A percentile compares a stretch with the other conserved stretches of the same genome.
These are phyloP conservation scores for Uromyces viciae-fabae DNA, from an alignment of 1,284 basidiomycete genomes.

Conservation along the genomic window DNA sequence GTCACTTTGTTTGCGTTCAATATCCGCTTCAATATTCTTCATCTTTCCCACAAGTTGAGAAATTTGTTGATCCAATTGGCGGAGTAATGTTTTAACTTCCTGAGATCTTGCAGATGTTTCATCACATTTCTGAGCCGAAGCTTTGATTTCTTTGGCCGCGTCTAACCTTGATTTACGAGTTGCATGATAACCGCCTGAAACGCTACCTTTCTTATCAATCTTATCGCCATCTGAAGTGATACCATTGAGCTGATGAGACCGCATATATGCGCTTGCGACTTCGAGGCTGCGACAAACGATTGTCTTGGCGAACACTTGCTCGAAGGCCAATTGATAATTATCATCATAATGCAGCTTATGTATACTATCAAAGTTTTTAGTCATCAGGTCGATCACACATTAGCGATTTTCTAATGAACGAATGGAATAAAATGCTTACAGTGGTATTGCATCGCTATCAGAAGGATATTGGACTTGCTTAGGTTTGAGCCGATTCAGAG, in stretches of 20 bases:
- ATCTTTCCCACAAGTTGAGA: constrained; percentile 71
- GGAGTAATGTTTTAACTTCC: constrained; percentile 70
- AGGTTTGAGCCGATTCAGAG: constrained; percentile 88
- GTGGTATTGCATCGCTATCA: constrained; percentile 78
- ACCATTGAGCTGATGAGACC: constrained; percentile 88
- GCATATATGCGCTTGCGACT: constrained; percentile 88
- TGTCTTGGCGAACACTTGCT: constrained; percentile 97
- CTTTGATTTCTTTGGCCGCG: constrained; percentile 71
- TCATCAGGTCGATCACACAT: not conserved
- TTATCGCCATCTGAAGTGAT: constrained; percentile 98
- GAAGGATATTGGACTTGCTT: constrained; percentile 64
- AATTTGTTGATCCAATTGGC: constrained; percentile 78
- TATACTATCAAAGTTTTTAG: constrained; percentile 45
- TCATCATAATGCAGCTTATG: constrained; percentile 77
- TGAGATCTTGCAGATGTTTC: constrained; percentile 64
- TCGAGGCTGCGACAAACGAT: constrained; percentile 89
- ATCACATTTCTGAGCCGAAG: constrained; percentile 72
- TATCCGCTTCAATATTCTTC: constrained; percentile 67
- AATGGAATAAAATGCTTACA: constrained; percentile 51
- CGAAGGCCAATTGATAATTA: constrained; percentile 74
- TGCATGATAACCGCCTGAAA: constrained; percentile 96
- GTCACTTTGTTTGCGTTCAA: constrained; percentile 67
- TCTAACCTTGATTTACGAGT: constrained; percentile 83
- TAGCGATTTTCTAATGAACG: not conserved
- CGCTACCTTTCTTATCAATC: constrained; percentile 88